These are phyloP conservation scores for Botryotinia calthae DNA, from an alignment of 2,329 filamentous ascomycete genomes.

Conservation along the genomic window DNA sequence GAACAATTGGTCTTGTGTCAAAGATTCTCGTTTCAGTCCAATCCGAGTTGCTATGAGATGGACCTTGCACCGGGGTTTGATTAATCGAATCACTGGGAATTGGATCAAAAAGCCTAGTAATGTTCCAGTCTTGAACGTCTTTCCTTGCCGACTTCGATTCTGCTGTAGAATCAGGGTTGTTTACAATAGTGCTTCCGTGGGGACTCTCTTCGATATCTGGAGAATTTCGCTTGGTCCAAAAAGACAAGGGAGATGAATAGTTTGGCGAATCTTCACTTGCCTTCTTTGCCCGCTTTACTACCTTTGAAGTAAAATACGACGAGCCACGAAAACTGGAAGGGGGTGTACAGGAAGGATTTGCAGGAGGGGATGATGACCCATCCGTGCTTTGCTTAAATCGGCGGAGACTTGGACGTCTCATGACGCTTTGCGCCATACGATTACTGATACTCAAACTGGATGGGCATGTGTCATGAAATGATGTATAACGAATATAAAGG, in stretches of 20 bases:
- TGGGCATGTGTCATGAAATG: not conserved
- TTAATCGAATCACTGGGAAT: not conserved
- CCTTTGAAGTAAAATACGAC: constrained; percentile 12
- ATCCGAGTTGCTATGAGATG: constrained; percentile 19
- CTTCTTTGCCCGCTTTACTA: not conserved
- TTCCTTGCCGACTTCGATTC: not conserved
- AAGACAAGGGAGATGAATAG: not conserved
- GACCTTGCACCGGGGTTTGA: not conserved
- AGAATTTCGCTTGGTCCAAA: constrained; percentile 10
- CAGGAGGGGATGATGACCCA: constrained; percentile 1
- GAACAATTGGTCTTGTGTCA: constrained; percentile 6
- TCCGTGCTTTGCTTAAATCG: constrained; percentile 5
- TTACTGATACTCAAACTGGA: not conserved
- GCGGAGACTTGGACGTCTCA: constrained; percentile 5
- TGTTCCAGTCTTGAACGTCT: constrained; percentile 19
- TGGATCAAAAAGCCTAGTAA: constrained; percentile 15
- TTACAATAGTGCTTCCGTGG: not conserved
- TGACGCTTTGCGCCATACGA: not conserved
- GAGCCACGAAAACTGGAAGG: constrained; percentile 3
- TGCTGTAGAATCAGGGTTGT: not conserved
- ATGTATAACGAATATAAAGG: not conserved
- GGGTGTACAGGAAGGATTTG: not conserved
- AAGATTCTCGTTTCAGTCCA: constrained; percentile 26
- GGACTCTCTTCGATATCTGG: not conserved
- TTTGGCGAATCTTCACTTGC: constrained; percentile 4